These are phyloP conservation scores for Tricholoma hemisulphureum DNA, from an alignment of 768 basidiomycete genomes.

Conservation along the genomic window DNA sequence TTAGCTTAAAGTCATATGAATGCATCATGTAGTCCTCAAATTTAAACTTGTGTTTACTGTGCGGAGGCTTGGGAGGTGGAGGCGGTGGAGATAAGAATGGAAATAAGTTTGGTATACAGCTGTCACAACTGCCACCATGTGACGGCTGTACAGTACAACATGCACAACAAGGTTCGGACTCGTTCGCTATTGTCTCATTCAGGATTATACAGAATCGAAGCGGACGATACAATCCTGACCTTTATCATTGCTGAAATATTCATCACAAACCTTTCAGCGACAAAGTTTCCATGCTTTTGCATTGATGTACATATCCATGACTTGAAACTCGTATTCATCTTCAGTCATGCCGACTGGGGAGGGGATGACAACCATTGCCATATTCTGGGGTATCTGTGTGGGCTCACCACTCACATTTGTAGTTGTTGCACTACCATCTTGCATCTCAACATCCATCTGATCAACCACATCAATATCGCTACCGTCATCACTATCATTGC, in stretches of 20 bases:
- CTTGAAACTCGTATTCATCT: not conserved
- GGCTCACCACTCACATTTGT: not conserved
- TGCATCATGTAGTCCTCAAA: not conserved
- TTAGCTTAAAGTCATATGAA: slow-evolving; percentile 2
- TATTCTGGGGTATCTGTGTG: not conserved
- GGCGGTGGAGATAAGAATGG: not conserved
- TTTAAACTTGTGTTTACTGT: not conserved
- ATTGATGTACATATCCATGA: not conserved
- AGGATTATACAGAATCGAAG: not conserved
- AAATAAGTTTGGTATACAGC: slow-evolving; percentile 4
- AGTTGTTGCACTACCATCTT: not conserved
- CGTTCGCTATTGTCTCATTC: not conserved
- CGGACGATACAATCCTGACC: not conserved
- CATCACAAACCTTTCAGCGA: not conserved
- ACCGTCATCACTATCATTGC: not conserved
- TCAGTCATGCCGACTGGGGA: not conserved
- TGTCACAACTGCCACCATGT: slow-evolving; percentile 9
- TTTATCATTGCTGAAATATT: not conserved
- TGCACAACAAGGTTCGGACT: slow-evolving; percentile 2
- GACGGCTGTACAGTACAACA: slow-evolving; percentile 1
- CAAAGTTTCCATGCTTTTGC: not conserved
- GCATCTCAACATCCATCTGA: not conserved
- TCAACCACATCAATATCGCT: not conserved
- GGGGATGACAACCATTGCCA: not conserved
- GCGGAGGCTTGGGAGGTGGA: not conserved